A percentile compares a stretch with the other conserved stretches of the same genome.
phyloP scores from a whole-genome alignment of 352 stramenopile genomes.

The Elongisporangium anandrum region DNA sequence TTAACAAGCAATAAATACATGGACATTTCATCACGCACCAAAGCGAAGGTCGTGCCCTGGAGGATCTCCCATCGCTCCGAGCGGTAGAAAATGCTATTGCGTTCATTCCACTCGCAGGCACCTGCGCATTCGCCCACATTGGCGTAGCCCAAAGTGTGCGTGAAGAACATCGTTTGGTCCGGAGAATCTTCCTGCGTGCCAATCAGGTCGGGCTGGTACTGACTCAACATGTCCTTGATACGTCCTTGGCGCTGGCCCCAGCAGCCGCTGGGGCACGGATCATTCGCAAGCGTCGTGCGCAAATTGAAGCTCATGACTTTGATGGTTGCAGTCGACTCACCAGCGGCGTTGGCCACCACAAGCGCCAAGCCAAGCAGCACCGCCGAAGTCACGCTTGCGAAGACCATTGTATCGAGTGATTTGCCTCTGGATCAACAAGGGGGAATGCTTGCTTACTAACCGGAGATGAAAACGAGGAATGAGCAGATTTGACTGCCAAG shows the following conservation, averaged over 20 bases:
- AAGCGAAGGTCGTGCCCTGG: conserved; percentile 37
- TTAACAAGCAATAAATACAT: background rate
- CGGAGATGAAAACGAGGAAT: background rate
- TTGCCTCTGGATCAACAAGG: background rate
- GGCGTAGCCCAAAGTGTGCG: conserved; percentile 31
- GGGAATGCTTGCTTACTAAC: background rate
- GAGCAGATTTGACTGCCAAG: background rate
- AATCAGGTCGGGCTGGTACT: conserved; percentile 58
- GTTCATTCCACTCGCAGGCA: conserved; percentile 53
- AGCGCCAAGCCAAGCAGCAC: background rate
- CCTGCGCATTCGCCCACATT: conserved; percentile 57
- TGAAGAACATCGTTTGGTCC: conserved; percentile 51
- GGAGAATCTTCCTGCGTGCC: conserved; percentile 57
- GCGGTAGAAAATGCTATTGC: conserved; percentile 67
- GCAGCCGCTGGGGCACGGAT: conserved; percentile 59
- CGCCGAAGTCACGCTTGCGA: background rate
- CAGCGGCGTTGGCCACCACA: background rate
- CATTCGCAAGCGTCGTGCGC: conserved; percentile 54
- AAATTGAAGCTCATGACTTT: conserved; percentile 77
- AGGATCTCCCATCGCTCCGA: conserved; percentile 35
- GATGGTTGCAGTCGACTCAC: conserved; percentile 5
- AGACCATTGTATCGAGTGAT: background rate
- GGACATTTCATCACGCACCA: conserved; percentile 27
- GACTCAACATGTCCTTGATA: conserved; percentile 27
- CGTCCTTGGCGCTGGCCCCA: conserved; percentile 51